Conservation (phyloP, 1,284 basidiomycete species). For the Malassezia restricta region DNA sequence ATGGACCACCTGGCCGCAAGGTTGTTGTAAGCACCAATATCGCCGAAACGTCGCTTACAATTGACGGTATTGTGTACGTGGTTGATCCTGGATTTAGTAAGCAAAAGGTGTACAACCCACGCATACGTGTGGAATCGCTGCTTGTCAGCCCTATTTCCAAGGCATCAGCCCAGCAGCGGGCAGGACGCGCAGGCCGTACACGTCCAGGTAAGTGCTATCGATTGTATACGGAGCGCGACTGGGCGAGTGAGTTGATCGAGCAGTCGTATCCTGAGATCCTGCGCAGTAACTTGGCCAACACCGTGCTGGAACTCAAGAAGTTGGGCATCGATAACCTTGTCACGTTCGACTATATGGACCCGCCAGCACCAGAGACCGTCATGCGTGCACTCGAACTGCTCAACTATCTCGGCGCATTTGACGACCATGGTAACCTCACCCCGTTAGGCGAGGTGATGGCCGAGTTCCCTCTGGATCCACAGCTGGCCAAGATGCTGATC, state of each 20-base stretch:
- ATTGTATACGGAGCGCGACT: slow-evolving; percentile 93
- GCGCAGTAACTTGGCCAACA: slow-evolving; percentile 69
- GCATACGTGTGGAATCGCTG: slow-evolving; percentile 87
- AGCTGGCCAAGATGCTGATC: slow-evolving; percentile 83
- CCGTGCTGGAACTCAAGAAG: slow-evolving; percentile 85
- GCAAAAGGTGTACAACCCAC: slow-evolving; percentile 92
- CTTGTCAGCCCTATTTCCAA: slow-evolving; percentile 92
- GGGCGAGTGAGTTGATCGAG: slow-evolving; percentile 72
- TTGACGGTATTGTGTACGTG: slow-evolving; percentile 97
- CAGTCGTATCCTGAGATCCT: slow-evolving; percentile 94
- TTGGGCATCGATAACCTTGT: slow-evolving; percentile 59
- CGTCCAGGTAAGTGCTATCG: slow-evolving; percentile 94
- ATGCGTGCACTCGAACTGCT: slow-evolving; percentile 94
- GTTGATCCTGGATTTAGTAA: slow-evolving; percentile 96
- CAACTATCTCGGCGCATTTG: slow-evolving; percentile 80
- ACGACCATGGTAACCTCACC: slow-evolving; percentile 87
- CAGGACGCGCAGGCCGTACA: slow-evolving; percentile 90
- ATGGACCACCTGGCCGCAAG: slow-evolving; percentile 76
- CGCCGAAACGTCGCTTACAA: slow-evolving; percentile 92
- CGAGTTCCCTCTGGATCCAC: slow-evolving; percentile 93
- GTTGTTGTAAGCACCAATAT: slow-evolving; percentile 94
- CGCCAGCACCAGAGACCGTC: slow-evolving; percentile 75
- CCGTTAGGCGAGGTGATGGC: slow-evolving; percentile 83
- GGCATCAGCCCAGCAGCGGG: slow-evolving; percentile 86
- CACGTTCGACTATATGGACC: slow-evolving; percentile 66